Base-by-base conservation (phyloP, 2,329 filamentous ascomycete genomes). In the Colletotrichum costaricense region DNA sequence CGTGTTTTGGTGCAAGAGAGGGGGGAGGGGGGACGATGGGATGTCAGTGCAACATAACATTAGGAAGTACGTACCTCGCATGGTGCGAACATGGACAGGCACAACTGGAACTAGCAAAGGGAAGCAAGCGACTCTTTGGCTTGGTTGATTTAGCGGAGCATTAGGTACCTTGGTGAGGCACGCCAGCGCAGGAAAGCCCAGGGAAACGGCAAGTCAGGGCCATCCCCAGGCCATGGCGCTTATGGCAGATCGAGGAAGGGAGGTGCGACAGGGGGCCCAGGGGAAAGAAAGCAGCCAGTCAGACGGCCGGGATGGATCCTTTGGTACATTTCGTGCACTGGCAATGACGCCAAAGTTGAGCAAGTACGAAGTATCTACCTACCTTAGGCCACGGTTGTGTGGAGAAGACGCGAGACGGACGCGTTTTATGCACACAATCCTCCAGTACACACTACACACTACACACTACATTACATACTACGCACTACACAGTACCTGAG, bases 331-430 rank as follows among this genome's bases (percentile, higher is more conserved):
- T 42, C 12, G 38, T 19, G 14, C 14, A 42, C 52, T 60, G 67
- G 26, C 65, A 67, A 73, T 65, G 60, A 73, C 71, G 70, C 71
- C 71, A 65, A 73, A 73, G 46, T 52, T 65, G 70, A 67, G 70
- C 62, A 70, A 70, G 19, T 35, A 12, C 9, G 3, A 33, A 33
- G 30, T 33, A 11, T 33, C 30, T 33, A 33, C 30, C 30, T 35
- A 26, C 26, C 26, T 26, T 60, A 26, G 55, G 22, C 46, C 58
- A 54, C 33, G 46, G 19, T 19, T 52, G 56, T 73, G 70, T 65
- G 71, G 71, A 56, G 59, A 69, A 56, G 59, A 71, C 68, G 63
- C 68, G 63, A 54, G 30, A 35, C 33, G n/a, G 35, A 46, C 60
- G 67, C 67, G 70, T 69, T 73, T 70, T 73, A 65, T 73, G 24